Evolutionary conservation across 345 rosid species (phyloP).

Genomic region (Sonneratia alba): DNA sequence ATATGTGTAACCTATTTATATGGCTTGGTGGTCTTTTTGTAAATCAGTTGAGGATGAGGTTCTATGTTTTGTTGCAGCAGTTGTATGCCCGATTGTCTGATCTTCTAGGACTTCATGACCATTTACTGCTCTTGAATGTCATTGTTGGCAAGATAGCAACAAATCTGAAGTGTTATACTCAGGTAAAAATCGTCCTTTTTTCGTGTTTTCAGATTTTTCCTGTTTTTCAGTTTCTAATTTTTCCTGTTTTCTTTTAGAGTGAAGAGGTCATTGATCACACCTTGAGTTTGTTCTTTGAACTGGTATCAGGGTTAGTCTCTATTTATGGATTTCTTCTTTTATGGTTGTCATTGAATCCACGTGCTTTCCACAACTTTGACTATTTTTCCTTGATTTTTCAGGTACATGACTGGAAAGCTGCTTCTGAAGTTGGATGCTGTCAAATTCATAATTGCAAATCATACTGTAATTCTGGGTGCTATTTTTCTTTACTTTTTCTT

Average conservation of each 20-base stretch:
- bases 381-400: conserved; percentile 18
- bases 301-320: conserved; percentile 79
- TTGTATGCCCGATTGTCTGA: conserved; percentile 83
- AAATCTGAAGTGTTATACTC: conserved; percentile 84
- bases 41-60: conserved; percentile 23
- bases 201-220: background rate
- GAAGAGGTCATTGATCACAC: conserved; percentile 95
- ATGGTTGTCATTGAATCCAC: background rate
- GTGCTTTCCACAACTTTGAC: background rate
- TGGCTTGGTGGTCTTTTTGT: background rate
- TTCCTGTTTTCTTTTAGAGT: conserved; percentile 39
- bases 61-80: conserved; percentile 65
- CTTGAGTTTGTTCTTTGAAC: conserved; percentile 83
- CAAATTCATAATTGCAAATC: conserved; percentile 87
- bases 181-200: conserved; percentile 34
- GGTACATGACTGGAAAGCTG: conserved; percentile 97
- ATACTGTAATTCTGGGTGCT: conserved; percentile 54
- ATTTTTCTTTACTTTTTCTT: conserved; percentile 7
- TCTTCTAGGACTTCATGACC: conserved; percentile 92
- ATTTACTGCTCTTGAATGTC: conserved; percentile 74
- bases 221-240: conserved; percentile 10
- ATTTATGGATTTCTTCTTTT: background rate
- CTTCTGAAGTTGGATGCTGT: conserved; percentile 88
- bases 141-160: conserved; percentile 93
- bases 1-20: conserved; percentile 6